Base-by-base conservation (phyloP, 345 rosid species). In the Citrus hindsii region DNA sequence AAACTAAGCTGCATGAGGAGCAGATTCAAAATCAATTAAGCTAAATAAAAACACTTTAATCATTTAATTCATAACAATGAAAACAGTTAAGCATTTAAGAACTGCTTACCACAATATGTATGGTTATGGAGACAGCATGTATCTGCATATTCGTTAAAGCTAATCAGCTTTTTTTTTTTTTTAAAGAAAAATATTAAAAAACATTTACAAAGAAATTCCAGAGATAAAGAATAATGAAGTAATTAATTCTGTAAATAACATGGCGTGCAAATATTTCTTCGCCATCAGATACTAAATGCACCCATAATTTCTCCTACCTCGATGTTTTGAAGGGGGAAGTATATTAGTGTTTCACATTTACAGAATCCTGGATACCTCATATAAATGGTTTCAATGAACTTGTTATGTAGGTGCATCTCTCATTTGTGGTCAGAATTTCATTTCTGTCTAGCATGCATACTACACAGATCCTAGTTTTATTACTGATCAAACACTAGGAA, bases 101-200 rank as follows among this genome's bases (percentile, higher is more conserved):
- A 75, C 58, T 61, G 67, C 97, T 76, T 85, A 96, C 99, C 93
- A 94, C 99, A 79, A 96, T 91, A 78, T 97, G 85, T 69, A 94
- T 94, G 67, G 99, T 96, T 81, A 96, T 91, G 46, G 98, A 96
- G 81, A 94, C 98, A 21, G 97, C 97, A 85, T 96, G 92, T 82
- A 96, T 91, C 99, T 95, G 97, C 90, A 89, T 18, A 83, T 66
- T 51, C 67, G 56, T 63, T 75, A 77, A 55, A 79, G 68, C 82
- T 71, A 76, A 82, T 87, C 63, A 86, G 82, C 71, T 30, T 53
- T 28, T 21, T 53, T 53, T 18, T 42, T 42, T 42, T 42, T 0
- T n/a, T n/a, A 37, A 40, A 9, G 1, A 9, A 42, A 42, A 42
- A 22, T 56, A n/a, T 56, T 21, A 71, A 55, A 64, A 71, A 27